phyloP scores from a whole-genome alignment of 345 rosid species.

The Anastatica hierochuntica region DNA sequence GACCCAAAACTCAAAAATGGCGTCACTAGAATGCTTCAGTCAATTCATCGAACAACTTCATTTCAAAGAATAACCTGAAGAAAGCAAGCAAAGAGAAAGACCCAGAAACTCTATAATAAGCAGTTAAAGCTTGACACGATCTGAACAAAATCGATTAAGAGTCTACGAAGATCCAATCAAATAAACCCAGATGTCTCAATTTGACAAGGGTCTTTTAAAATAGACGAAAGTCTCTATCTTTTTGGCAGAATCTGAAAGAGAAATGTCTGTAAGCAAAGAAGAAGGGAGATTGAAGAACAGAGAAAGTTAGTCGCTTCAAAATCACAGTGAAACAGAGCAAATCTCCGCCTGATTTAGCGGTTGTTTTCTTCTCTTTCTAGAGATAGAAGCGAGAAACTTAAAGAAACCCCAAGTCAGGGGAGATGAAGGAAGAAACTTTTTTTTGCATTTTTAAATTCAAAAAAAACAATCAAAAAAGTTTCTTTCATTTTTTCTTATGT shows the following conservation, averaged over 20 bases:
- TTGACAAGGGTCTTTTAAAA: background rate
- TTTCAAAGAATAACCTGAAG: background rate
- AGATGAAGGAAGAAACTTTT: background rate
- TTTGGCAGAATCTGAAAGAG: background rate
- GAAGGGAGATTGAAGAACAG: too few relatives aligned
- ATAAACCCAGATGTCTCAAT: constrained; percentile 16
- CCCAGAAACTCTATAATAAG: background rate
- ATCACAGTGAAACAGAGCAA: background rate
- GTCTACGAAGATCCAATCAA: background rate
- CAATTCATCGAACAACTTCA: constrained; percentile 13
- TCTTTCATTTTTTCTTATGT: too few relatives aligned
- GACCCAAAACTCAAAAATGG: constrained; percentile 16
- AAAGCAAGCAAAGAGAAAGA: background rate
- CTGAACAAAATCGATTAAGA: constrained; percentile 8
- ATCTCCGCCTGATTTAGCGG: constrained; percentile 12
- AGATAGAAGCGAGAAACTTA: background rate
- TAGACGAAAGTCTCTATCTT: background rate
- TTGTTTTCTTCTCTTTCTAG: constrained; percentile 8
- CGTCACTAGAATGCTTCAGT: constrained; percentile 1
- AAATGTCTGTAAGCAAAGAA: background rate
- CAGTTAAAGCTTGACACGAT: constrained; percentile 14
- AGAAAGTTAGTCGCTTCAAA: background rate
- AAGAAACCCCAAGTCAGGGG: too few relatives aligned
- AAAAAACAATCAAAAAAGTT: too few relatives aligned
- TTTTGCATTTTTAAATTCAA: constrained; percentile 10